A percentile compares a stretch with the other conserved stretches of the same genome.
Evolutionary conservation across 2,329 filamentous ascomycete species (phyloP).

Genomic region (Hymenoscyphus infarciens): DNA sequence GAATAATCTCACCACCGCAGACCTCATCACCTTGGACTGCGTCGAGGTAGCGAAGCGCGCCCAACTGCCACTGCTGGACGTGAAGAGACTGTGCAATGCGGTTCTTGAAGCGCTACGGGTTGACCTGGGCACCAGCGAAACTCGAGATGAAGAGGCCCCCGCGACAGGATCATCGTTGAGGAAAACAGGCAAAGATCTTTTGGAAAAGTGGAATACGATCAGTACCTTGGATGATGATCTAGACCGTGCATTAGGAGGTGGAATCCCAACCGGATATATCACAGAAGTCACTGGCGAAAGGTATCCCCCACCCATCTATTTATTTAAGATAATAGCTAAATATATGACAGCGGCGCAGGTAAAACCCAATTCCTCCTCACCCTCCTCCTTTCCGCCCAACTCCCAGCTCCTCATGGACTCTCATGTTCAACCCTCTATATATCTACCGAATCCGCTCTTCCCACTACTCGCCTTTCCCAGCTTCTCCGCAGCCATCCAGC

Average conservation of each 20-base stretch:
- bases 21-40: conserved; percentile 80
- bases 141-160: conserved; percentile 9
- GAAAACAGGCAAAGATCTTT: conserved; percentile 38
- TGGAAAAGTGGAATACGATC: conserved; percentile 54
- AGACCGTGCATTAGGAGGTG: conserved; percentile 70
- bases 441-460: conserved; percentile 83
- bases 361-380: conserved; percentile 93
- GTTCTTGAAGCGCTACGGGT: conserved; percentile 64
- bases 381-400: conserved; percentile 79
- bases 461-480: conserved; percentile 77
- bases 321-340: conserved; percentile 19
- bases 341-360: conserved; percentile 64
- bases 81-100: conserved; percentile 68
- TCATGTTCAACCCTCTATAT: conserved; percentile 82
- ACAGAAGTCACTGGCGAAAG: conserved; percentile 92
- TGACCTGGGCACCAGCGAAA: conserved; percentile 40
- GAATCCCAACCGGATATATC: conserved; percentile 75
- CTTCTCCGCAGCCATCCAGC: conserved; percentile 66
- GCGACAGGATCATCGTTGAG: conserved; percentile 25
- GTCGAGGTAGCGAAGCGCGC: conserved; percentile 83
- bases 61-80: conserved; percentile 73
- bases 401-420: conserved; percentile 69
- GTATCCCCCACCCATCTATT: conserved; percentile 37
- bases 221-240: conserved; percentile 76
- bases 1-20: conserved; percentile 71